Base-by-base conservation (phyloP, 192 early-diverging fungal species). In the Backusella psychrophila region DNA sequence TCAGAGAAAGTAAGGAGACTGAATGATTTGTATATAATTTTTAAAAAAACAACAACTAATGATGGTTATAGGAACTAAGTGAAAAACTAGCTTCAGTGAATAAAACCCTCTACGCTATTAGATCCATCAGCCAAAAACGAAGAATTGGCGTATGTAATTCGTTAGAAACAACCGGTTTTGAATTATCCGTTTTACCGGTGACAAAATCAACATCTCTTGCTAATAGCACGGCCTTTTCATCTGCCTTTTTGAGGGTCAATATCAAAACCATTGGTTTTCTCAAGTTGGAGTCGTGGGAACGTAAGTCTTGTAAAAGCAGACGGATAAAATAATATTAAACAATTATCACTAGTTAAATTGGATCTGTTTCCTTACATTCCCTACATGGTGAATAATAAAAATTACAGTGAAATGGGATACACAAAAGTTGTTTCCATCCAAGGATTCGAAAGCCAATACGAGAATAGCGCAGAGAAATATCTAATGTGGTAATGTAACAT, bases 401-500 rank as follows among this genome's bases (percentile, higher is more conserved):
- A 11, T 11, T 63, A 31, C 15, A 44, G 42, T 71, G 36, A 17
- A 46, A 26, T 46, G 6, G 70, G 70, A 12, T 1, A 46, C 19
- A 71, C 44, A 0, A 71, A 33, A 33, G 49, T 17, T 9, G 15
- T 71, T 29, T 41, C 70, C 12, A 39, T 71, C 12, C 41, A 44
- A 29, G 70, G 41, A 0, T 71, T 71, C 33, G 42, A 71, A 33
- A 44, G 23, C 17, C 26, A 44, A 31, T 71, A 71, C 19, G 41
- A 71, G 17, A 71, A 71, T 71, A 42, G 70, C 15, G 42, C 17
- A 33, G 70, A 71, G n/a, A 39, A 44, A 26, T 71, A 71, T 71
- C 33, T 41, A 49, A 29, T 31, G 29, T 71, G 70, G 70, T 63
- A 63, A 63, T 9, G 11, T 11, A 39, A 12, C 11, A 8, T 9